Evolutionary conservation across 2,329 filamentous ascomycete genomes (phyloP).

Genomic region (Aspergillus sp.): DNA sequence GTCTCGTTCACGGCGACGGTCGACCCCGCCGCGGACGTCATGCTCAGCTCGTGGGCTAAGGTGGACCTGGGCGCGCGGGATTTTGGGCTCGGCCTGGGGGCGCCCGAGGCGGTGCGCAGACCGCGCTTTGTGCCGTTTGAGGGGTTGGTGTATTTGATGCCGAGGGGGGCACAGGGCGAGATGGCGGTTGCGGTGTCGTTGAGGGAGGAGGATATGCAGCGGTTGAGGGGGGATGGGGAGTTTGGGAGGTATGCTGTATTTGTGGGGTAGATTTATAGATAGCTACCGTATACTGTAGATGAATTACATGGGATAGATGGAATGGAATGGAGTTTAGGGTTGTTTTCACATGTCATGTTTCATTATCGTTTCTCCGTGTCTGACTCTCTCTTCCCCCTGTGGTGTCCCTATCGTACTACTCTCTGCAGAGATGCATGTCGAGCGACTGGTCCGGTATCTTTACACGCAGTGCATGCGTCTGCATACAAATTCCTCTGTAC

Average conservation of each 20-base stretch:
- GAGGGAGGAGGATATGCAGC: conserved; percentile 49
- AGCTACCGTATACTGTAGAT: background rate
- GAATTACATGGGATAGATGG: background rate
- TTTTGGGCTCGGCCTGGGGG: conserved; percentile 47
- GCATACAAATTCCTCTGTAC: too few species aligned
- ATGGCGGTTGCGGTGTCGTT: conserved; percentile 48
- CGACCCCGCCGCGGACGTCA: conserved; percentile 44
- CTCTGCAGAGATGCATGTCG: too few species aligned
- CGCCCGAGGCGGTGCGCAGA: conserved; percentile 48
- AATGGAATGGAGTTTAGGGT: too few species aligned
- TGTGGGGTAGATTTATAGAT: conserved; percentile 27
- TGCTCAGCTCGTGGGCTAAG: conserved; percentile 57
- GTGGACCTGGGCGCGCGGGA: conserved; percentile 47
- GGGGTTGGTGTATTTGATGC: conserved; percentile 53
- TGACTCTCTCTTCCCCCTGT: too few species aligned
- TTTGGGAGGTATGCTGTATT: conserved; percentile 41
- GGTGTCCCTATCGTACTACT: too few species aligned
- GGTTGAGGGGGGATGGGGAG: conserved; percentile 43
- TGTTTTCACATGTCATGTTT: too few species aligned
- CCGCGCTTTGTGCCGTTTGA: conserved; percentile 49
- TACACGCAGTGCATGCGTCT: too few species aligned
- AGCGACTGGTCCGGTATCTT: too few species aligned
- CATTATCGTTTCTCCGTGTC: too few species aligned
- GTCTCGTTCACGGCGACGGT: conserved; percentile 28
- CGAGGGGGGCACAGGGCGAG: conserved; percentile 43